Percentiles rank a stretch among this genome's conserved stretches.
phyloP scores from a whole-genome alignment of 2,329 filamentous ascomycete species.

The Karstenula rhodostoma region DNA sequence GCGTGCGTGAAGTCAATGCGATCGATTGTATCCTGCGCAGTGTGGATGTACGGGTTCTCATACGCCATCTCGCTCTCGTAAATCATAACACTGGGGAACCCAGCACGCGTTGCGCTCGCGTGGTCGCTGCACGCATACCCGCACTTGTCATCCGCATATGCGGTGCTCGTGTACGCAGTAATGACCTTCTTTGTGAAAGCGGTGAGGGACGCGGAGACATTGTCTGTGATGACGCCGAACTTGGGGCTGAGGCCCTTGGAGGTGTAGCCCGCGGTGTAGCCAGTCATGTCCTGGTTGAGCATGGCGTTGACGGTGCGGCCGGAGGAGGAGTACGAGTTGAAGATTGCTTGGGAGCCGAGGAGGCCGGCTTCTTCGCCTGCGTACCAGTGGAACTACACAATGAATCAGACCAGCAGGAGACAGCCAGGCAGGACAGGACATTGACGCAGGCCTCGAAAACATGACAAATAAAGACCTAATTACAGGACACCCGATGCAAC shows the following conservation, averaged over 20 bases:
- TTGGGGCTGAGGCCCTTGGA: constrained; percentile 80
- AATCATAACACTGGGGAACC: constrained; percentile 75
- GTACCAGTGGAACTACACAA: constrained; percentile 97
- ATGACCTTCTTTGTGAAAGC: constrained; percentile 87
- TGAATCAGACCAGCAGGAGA: too few species aligned
- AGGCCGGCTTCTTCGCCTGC: constrained; percentile 85
- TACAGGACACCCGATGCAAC: too few species aligned
- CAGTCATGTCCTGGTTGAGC: constrained; percentile 89
- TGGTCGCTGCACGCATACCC: constrained; percentile 82
- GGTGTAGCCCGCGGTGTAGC: constrained; percentile 78
- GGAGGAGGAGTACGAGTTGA: constrained; percentile 74
- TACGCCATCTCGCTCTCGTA: constrained; percentile 73
- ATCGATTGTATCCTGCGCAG: constrained; percentile 70
- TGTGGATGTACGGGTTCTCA: constrained; percentile 70
- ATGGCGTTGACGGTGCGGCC: constrained; percentile 40
- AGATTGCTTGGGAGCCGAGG: constrained; percentile 85
- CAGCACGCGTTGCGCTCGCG: constrained; percentile 72
- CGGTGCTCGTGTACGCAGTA: constrained; percentile 81
- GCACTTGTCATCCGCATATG: constrained; percentile 84
- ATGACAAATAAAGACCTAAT: too few species aligned
- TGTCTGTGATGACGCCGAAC: constrained; percentile 89
- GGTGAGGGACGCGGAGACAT: constrained; percentile 79
- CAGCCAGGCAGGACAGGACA: too few species aligned
- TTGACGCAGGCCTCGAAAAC: too few species aligned
- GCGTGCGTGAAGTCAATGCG: constrained; percentile 83